Base-by-base conservation (phyloP, 2,329 filamentous ascomycete species). In the Aspergillus glaucus region DNA sequence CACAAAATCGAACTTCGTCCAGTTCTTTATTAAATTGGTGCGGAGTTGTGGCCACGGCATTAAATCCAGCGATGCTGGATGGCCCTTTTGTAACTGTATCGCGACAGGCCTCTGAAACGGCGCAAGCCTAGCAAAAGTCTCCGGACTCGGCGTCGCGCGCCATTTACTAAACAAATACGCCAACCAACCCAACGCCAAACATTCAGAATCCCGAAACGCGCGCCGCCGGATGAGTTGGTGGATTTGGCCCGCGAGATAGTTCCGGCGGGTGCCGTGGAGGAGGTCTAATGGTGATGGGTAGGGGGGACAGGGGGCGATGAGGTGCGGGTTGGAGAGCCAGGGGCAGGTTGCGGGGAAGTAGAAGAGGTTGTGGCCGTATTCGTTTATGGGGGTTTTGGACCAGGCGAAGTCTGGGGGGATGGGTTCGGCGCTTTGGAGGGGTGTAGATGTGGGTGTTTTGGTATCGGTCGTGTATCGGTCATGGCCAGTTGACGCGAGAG, bases 221-320 rank as follows among this genome's bases (percentile, higher is more conserved):
- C 43, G 24, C 15, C 36, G 26, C 3, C 44, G 26, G 19, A 50
- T 44, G 1, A 32, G 14, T 19, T 34, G 42, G 30, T 52, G 34
- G 30, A 52, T 45, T 14, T 45, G 39, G 24, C 45, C 42, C 2
- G 47, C 50, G 2, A 52, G 41, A 12, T 12, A 47, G 50, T 52
- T 52, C 8, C 36, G 41, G 14, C 43, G 43, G 1, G 47, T 45
- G 3, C 50, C 50, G 37, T 52, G 44, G 9, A 52, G 44, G 8
- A 52, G 44, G 10, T 50, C 52, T 4, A 54, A 36, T 7, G 52
- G 52, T 8, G 21, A 44, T 1, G 50, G 50, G 9, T 32, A 21
- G 15, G 39, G 32, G 1, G 52, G 47, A 14, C 50, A 50, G 1
- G 34, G n/a, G n/a, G 44, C 45, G 8, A 54, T 37, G 3, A 49